Evolutionary conservation across 1,284 basidiomycete genomes (phyloP).

Genomic region (Apiotrichum siamense): DNA sequence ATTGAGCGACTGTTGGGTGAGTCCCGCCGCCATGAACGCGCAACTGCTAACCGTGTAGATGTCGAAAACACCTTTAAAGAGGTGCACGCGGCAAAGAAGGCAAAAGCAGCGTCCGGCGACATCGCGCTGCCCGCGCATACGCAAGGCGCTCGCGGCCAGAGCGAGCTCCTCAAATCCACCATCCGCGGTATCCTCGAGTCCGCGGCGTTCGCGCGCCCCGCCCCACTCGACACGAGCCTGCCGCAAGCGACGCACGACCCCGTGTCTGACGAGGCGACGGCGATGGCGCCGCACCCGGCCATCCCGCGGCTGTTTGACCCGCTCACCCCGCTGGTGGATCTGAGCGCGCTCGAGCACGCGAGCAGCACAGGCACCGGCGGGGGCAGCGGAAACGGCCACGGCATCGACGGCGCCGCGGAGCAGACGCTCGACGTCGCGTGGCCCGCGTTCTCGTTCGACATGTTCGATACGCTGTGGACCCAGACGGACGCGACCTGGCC

Average conservation of each 20-base stretch:
- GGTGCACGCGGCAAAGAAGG: not conserved
- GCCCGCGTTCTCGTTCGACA: conserved; percentile 5
- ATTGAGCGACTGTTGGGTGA: conserved; percentile 13
- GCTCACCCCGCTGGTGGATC: not conserved
- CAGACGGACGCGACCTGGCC: not conserved
- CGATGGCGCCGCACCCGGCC: not conserved
- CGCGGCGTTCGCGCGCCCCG: not conserved
- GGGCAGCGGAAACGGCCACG: not conserved
- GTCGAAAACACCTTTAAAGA: conserved; percentile 5
- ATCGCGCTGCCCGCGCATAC: not conserved
- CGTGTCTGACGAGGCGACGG: not conserved
- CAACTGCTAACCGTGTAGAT: conserved; percentile 1
- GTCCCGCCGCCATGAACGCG: too few species aligned
- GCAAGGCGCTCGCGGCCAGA: not conserved
- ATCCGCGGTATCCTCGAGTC: conserved; percentile 7
- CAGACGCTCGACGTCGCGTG: not conserved
- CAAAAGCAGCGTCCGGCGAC: not conserved
- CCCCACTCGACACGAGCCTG: too few species aligned
- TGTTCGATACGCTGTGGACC: conserved; percentile 10
- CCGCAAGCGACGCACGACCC: not conserved
- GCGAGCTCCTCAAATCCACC: conserved; percentile 6
- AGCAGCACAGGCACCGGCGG: not conserved
- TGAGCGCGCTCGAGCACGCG: not conserved
- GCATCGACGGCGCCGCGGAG: not conserved
- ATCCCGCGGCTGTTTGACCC: conserved; percentile 1